Evolutionary conservation across 202 grass and related monocot species (phyloP).

Genomic region (Bolboschoenoplectus hybrid): DNA sequence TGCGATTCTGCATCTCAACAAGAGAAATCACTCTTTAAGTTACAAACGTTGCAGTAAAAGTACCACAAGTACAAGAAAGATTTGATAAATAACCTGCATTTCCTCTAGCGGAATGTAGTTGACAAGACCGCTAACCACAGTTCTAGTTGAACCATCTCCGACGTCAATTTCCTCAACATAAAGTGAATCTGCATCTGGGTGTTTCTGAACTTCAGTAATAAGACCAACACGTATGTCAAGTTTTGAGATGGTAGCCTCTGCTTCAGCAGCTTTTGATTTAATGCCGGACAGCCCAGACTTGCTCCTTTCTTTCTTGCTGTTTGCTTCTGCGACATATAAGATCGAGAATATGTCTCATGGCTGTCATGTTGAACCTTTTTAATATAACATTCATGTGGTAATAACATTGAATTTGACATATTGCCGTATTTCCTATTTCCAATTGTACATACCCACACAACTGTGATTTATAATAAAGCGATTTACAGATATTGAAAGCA

Average conservation of each 20-base stretch:
- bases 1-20: constrained; percentile 36
- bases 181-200: constrained; percentile 92
- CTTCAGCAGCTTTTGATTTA: constrained; percentile 63
- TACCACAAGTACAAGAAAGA: not conserved
- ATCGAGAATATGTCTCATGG: not conserved
- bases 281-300: constrained; percentile 48
- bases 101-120: constrained; percentile 86
- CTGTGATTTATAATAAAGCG: constrained; percentile 1
- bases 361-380: constrained; percentile 11
- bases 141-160: constrained; percentile 75
- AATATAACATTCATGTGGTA: not conserved
- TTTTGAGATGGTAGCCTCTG: constrained; percentile 61
- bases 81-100: constrained; percentile 62
- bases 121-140: constrained; percentile 86
- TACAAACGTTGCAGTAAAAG: not conserved
- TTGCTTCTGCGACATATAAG: constrained; percentile 32
- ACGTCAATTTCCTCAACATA: constrained; percentile 97
- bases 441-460: not conserved
- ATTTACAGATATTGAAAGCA: not conserved
- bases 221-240: constrained; percentile 86
- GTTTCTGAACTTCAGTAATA: constrained; percentile 86
- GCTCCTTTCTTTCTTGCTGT: constrained; percentile 64
- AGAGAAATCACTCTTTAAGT: not conserved
- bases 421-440: not conserved
- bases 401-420: constrained; percentile 2